These are phyloP conservation scores for Cajanus cajan DNA, from an alignment of 306 rosid species.

Conservation along the genomic window DNA sequence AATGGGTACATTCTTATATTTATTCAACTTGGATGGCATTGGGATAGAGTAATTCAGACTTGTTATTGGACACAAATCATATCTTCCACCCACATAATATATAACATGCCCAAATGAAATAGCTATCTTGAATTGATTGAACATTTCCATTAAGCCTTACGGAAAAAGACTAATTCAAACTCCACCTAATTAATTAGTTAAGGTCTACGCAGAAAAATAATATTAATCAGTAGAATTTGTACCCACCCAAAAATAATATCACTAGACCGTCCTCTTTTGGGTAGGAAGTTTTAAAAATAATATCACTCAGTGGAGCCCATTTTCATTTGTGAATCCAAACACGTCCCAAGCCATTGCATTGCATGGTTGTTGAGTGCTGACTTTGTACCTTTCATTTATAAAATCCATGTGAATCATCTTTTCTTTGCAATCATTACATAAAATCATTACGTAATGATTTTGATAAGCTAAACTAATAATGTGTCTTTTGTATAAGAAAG, in stretches of 20 bases:
- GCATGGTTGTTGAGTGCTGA: constrained; percentile 32
- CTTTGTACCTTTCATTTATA: constrained; percentile 8
- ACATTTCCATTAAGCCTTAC: not conserved
- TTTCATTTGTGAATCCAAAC: constrained; percentile 2
- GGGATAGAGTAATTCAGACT: no score
- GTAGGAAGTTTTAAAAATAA: not conserved
- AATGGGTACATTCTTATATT: no score
- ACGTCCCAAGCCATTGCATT: constrained; percentile 24
- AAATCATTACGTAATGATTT: no score
- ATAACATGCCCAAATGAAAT: no score
- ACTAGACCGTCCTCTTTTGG: not conserved
- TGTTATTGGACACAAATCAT: no score
- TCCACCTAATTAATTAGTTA: not conserved
- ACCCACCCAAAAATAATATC: not conserved
- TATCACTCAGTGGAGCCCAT: constrained; percentile 34
- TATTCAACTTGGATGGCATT: no score
- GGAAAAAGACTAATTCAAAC: not conserved
- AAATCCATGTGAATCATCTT: not conserved
- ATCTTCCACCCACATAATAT: no score
- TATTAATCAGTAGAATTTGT: not conserved
- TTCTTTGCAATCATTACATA: no score
- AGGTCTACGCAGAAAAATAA: not conserved
- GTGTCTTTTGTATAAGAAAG: no score
- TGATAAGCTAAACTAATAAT: no score
- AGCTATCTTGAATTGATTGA: not conserved